Evolutionary conservation across 2,329 filamentous ascomycete species (phyloP), one percentile per base, ranked within the genome.

Genomic region (Rasamsonia emersonii): DNA sequence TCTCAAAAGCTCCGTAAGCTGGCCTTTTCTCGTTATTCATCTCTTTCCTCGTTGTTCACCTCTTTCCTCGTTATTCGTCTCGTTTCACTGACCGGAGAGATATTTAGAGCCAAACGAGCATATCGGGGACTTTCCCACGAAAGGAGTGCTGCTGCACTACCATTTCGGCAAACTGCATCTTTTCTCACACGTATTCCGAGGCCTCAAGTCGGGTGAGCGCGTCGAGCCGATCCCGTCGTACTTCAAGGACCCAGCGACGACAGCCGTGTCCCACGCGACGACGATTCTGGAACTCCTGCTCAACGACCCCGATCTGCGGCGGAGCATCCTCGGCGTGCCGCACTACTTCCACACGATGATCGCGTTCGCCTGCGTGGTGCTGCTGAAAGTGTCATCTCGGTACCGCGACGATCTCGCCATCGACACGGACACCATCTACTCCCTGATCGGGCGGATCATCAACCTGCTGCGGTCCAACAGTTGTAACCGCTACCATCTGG

Each of bases 151-250:
- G 17, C 45, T 69, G 14, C 64, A 68, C 39, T 66, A 65, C 32
- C 57, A 68, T 36, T 70, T 68, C 44, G 65, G 63, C 4, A 59
- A 64, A 35, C 50, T 70, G 2, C 64, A 68, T 28, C 50, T 70
- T 2, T 61, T 63, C 15, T 65, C 67, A 4, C 62, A 67, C 28
- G 64, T 64, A 9, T 58, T 69, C 18, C 58, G 65, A 13, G 61
- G 63, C 2, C 51, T 66, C 3, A 38, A 38, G 19, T 35, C 29
- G 1, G 36, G 28, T 8, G 32, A 35, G 9, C 46, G 49, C n/a
- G 37, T 49, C 37, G 35, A 58, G 50, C 40, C 56, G 4, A 56
- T 59, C 15, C 54, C 54, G 4, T 42, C 53, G 8, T 48, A 54
- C 30, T 56, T 58, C 17, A 30, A 45, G 14, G 39, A 41, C 5